Evolutionary conservation across 2,329 filamentous ascomycete genomes (phyloP), one percentile per base, ranked within the genome.

Genomic region (Pyrenophora tritici-repentis): DNA sequence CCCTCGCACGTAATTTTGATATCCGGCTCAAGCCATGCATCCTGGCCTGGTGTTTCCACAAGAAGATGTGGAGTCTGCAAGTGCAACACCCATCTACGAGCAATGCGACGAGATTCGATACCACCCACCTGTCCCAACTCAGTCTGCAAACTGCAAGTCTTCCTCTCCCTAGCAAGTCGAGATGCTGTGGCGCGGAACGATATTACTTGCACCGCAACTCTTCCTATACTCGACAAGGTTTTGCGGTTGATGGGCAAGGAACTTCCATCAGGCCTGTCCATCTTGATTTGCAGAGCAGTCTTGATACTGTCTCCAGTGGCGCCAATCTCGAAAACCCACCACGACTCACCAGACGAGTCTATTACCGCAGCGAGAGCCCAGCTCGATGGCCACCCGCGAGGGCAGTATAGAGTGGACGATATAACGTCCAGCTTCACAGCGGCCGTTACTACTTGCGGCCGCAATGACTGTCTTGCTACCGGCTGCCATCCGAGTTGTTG

Each of bases 361-460:
- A 75, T 61, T 2, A 73, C 51, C 38, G 88, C 81, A 58, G 86
- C 86, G 33, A 95, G 76, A 56, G 86, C 84, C 89, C 90, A 96
- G 44, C 82, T 78, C 12, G 81, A 69, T 8, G 80, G 80, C 90
- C 92, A 96, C n/a, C 83, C 85, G 50, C 78, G 78, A 62, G 86
- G 86, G 63, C 81, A 84, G 56, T 95, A 86, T 76, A 91, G 89
- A 13, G 83, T 78, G 50, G 86, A 84, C 53, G 86, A 81, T 43
- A 85, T 78, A 44, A 88, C 84, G 33, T 84, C 63, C 12, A 59
- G 79, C 10, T 84, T 82, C 55, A 88, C 86, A 32, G 87, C 75
- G 16, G 84, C 77, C 47, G 81, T 80, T 53, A 86, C 83, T 40
- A 78, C 76, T 78, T 72, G 88, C 80, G 55, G 71, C 47, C 55